Base-by-base conservation (phyloP, 345 rosid species). In the Psidium friedrichsthalianum region DNA sequence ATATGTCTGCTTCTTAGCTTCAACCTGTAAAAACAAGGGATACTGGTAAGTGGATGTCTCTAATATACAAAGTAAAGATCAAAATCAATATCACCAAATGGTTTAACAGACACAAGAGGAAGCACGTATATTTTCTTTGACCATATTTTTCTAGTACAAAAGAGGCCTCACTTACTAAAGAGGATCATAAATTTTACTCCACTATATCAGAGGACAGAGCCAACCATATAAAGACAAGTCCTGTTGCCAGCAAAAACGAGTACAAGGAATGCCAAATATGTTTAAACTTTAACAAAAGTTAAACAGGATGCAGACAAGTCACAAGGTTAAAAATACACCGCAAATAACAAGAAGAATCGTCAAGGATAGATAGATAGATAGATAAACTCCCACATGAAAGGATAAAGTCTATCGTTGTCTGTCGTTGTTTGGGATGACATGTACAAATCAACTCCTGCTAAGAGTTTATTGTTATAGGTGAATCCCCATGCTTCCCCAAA, bases 1-100 rank as follows among this genome's bases (percentile, higher is more conserved):
- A 90, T 89, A 95, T 12, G 94, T 95, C 88, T 95, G 94, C 89
- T 93, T 94, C 95, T 92, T 95, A 85, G 98, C 95, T 85, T 90
- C 90, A 58, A 76, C 87, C 89, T 87, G 59, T 85, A 85, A 56
- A 82, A 85, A 36, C 78, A 36, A 69, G 47, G 78, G 24, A 69
- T 69, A 11, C 78, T 0, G 14, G 25, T 69, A 36, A 69, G 76
- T 64, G 76, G 76, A 64, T 10, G 12, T 64, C 0, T 8, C 24
- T 32, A 64, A 69, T 9, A 21, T 69, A 69, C 78, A 69, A 36
- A 0, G 16, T 21, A 69, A 69, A 69, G 13, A 69, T 69, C 3
- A 69, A 69, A 69, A 40, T 32, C 20, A 69, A 69, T 69, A 11
- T 69, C 78, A 36, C 78, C 47, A 21, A 58, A 36, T 32, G 40